A percentile compares a stretch with the other conserved stretches of the same genome.
Conservation (phyloP, 2,329 filamentous ascomycete species). For the Pestalotiopsis sp. region DNA sequence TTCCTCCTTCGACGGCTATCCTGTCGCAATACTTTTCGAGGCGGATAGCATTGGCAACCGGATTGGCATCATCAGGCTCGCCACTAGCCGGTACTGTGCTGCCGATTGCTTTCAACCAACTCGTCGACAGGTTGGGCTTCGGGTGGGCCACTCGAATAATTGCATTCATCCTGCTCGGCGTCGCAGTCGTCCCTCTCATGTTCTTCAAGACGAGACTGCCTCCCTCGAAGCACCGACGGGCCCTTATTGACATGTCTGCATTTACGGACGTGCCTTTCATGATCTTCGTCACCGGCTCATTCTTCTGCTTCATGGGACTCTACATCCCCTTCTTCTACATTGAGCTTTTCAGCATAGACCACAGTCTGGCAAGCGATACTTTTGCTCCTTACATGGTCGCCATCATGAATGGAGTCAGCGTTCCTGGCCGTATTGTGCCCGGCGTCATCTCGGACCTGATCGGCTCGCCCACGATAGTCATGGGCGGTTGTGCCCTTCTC, state of each 20-base stretch:
- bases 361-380: constrained; percentile 35
- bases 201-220: constrained; percentile 36
- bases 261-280: constrained; percentile 41
- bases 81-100: constrained; percentile 42
- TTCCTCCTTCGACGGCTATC: constrained; percentile 27
- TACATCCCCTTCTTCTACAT: constrained; percentile 54
- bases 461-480: constrained; percentile 42
- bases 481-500: constrained; percentile 30
- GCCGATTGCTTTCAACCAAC: constrained; percentile 41
- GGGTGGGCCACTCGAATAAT: constrained; percentile 47
- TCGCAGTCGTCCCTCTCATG: constrained; percentile 36
- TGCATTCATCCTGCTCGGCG: constrained; percentile 39
- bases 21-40: constrained; percentile 32
- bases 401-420: constrained; percentile 47
- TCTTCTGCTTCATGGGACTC: constrained; percentile 46
- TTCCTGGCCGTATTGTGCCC: constrained; percentile 47
- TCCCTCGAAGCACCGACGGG: constrained; percentile 26
- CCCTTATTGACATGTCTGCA: constrained; percentile 38
- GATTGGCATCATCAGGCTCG: constrained; percentile 34
- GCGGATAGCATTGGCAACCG: constrained; percentile 32
- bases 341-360: constrained; percentile 42
- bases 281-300: constrained; percentile 36
- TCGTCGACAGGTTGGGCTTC: constrained; percentile 43
- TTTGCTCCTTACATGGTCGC: constrained; percentile 45
- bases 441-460: constrained; percentile 45